Base-by-base conservation (phyloP, 2,329 filamentous ascomycete genomes). In the Trichoderma lentiforme region DNA sequence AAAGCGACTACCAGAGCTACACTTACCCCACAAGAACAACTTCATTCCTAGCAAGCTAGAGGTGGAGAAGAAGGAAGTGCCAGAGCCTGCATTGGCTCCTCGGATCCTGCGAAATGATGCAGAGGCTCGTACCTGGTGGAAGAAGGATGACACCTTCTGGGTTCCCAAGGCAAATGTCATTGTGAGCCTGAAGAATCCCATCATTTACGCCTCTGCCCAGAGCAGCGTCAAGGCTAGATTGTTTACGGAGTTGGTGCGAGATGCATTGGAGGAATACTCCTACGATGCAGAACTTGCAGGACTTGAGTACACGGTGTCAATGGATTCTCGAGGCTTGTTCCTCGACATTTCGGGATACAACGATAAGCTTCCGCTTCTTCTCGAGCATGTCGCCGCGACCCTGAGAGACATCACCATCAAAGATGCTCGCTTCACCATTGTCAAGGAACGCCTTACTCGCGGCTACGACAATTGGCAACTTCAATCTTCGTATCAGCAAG, bases 101-200 rank as follows among this genome's bases (percentile, higher is more conserved):
- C 92, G 91, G 73, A 86, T 99, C 28, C 91, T 99, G 74, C 91
- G 95, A 75, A 94, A 97, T 76, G 95, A 98, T 75, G 86, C 91
- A 6, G 84, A 90, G 39, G 90, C 93, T 1, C 90, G 95, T 34
- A 92, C 93, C 3, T 99, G 96, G 96, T 98, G 91, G 86, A 99
- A 99, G 85, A 98, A 98, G 83, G 96, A 99, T 77, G 96, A 99
- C 77, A 94, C 91, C 0, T 99, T 98, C 82, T 98, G 95, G 95
- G 96, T 98, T 11, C 96, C 96, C 9, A 97, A 97, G 81, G 96
- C 93, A 4, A 96, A 94, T 72, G 85, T 98, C 21, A 89, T 94
- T 75, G 89, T 97, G 74, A 93, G 91, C 76, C 86, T 97, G 75
- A 89, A 91, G 76, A 97, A 91, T 72, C 92, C 94, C 0, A 82